Conservation (phyloP, 306 rosid species). For the Quercus wislizeni region DNA sequence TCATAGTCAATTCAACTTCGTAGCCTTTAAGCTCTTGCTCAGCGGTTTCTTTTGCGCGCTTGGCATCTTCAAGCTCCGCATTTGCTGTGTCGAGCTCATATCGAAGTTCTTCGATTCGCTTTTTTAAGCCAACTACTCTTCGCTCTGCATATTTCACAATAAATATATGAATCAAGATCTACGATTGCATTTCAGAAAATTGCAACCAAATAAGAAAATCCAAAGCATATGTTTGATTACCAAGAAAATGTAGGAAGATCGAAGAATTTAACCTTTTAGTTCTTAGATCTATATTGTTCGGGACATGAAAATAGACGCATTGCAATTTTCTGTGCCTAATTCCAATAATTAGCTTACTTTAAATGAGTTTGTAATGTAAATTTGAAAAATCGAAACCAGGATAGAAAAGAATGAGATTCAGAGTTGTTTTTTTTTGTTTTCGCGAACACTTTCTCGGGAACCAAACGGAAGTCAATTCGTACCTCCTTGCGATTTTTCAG, state of each 20-base stretch:
- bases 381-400: neutral
- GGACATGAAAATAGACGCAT: neutral
- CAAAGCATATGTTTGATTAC: neutral
- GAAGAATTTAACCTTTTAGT: neutral
- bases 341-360: neutral
- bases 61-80: slow-evolving; percentile 63
- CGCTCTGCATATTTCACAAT: slow-evolving; percentile 44
- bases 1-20: slow-evolving; percentile 66
- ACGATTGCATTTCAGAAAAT: neutral
- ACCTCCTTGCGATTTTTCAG: slow-evolving; percentile 92
- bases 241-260: neutral
- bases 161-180: neutral
- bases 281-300: neutral
- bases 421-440: neutral
- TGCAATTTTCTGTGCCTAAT: neutral
- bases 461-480: slow-evolving; percentile 4
- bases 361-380: neutral
- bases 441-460: slow-evolving; percentile 13
- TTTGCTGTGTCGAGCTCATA: slow-evolving; percentile 42
- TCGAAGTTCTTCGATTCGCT: slow-evolving; percentile 56
- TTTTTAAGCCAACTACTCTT: slow-evolving; percentile 62
- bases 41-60: slow-evolving; percentile 52
- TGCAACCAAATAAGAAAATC: neutral
- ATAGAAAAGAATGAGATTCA: neutral
- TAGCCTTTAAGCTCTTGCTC: slow-evolving; percentile 84